Evolutionary conservation across 2,329 filamentous ascomycete genomes (phyloP), one percentile per base, ranked within the genome.

Genomic region (Diaporthe ampelina): DNA sequence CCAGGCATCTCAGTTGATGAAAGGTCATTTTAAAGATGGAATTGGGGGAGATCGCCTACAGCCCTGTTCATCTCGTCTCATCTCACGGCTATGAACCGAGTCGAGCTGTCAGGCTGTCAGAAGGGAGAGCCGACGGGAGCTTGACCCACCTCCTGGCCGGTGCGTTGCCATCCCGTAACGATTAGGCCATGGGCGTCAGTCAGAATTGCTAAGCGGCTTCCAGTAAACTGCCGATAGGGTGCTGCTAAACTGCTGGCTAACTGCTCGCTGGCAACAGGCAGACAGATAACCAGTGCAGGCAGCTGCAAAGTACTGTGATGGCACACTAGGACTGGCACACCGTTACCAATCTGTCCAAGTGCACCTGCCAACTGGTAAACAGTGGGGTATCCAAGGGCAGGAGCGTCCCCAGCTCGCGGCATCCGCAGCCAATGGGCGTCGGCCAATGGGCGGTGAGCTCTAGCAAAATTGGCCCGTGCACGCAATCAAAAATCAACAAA

Each of bases 401-500:
- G 29, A 71, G 54, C 10, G 32, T 40, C 73, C 73, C 73, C 73
- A 67, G 73, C 63, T 74, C 73, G 52, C 58, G 43, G 45, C 43
- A 68, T 57, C 73, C 73, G 70, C 40, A 29, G 58, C 70, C 70
- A 72, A 72, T 72, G 24, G 29, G 57, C 29, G 40, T 45, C 29
- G 68, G 68, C 67, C 45, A 57, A 68, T 61, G 52, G 43, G 65
- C 65, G 72, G 65, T 70, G 72, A 70, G 37, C 37, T 59, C 54
- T 21, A 32, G 21, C 35, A 15, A 7, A 15, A 7, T 17, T 40
- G 43, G 35, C 19, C 57, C 70, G 59, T 61, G 58, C 57, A 54
- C 32, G 70, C 57, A 63, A 69, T 57, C 72, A 74, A 74, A 74
- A 75, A 72, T 75, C 74, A 75, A 75, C 72, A 75, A 75, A 75